These are phyloP conservation scores for Blastocrithidia nonstop DNA, from an alignment of 208 protist genomes.

Conservation along the genomic window DNA sequence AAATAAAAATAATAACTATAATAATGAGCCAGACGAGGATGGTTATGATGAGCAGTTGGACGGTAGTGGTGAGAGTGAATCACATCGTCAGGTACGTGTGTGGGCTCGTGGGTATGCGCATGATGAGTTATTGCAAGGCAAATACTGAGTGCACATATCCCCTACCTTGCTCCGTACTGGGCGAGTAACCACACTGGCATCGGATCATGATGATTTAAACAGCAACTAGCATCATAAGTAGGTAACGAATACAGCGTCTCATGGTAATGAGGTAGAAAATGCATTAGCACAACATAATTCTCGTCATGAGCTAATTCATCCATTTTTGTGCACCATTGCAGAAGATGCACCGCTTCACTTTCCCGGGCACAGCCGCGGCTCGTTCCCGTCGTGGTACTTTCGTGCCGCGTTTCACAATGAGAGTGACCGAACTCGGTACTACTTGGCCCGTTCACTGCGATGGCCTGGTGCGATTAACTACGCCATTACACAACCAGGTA, in stretches of 20 bases:
- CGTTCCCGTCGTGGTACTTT: slow-evolving; percentile 74
- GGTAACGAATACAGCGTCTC: slow-evolving; percentile 7
- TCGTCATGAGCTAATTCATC: slow-evolving; percentile 64
- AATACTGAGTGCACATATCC: slow-evolving; percentile 82
- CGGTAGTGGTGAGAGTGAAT: no score
- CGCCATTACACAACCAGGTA: slow-evolving; percentile 42
- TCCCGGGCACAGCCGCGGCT: slow-evolving; percentile 53
- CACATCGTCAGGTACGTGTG: no score
- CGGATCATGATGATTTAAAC: slow-evolving; percentile 12
- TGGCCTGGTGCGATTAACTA: slow-evolving; percentile 82
- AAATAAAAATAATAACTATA: slow-evolving; percentile 18
- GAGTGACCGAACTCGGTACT: slow-evolving; percentile 42
- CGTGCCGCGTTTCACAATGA: slow-evolving; percentile 69
- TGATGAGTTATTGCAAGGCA: slow-evolving; percentile 77
- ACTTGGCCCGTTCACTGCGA: slow-evolving; percentile 54
- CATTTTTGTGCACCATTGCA: slow-evolving; percentile 66
- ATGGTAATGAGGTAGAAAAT: slow-evolving; percentile 5
- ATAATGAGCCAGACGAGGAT: slow-evolving; percentile 65
- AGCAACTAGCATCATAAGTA: slow-evolving; percentile 5
- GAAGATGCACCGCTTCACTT: slow-evolving; percentile 54
- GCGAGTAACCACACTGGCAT: slow-evolving; percentile 23
- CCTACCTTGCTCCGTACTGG: slow-evolving; percentile 61
- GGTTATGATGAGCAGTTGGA: slow-evolving; percentile 25
- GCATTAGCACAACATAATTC: background rate
- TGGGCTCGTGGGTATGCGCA: slow-evolving; percentile 73